These are phyloP conservation scores for Pseudogymnoascus sp. DNA, from an alignment of 2,329 filamentous ascomycete genomes.

Conservation along the genomic window DNA sequence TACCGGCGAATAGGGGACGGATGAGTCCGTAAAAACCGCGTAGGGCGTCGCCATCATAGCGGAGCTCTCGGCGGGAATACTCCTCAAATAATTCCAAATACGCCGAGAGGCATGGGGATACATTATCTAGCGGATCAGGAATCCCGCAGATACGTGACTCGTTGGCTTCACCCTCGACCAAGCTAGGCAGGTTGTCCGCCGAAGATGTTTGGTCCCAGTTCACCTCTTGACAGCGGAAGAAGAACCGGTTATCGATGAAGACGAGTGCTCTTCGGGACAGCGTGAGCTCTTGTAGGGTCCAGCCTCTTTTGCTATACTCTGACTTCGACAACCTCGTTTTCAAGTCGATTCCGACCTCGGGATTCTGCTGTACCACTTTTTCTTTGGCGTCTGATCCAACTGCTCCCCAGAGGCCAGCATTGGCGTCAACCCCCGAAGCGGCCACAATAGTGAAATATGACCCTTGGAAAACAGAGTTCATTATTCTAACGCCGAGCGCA, in stretches of 20 bases:
- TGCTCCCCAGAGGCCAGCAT: slow-evolving; percentile 14
- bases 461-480: no score
- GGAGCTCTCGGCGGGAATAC: neutral
- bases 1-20: neutral
- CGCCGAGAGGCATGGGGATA: neutral
- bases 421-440: neutral
- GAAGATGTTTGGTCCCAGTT: neutral
- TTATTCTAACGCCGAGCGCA: no score
- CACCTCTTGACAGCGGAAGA: neutral
- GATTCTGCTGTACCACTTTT: neutral
- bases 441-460: no score
- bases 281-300: slow-evolving; percentile 15
- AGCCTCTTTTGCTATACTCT: slow-evolving; percentile 3
- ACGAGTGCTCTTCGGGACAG: slow-evolving; percentile 11
- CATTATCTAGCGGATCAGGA: neutral
- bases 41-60: neutral
- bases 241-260: slow-evolving; percentile 10
- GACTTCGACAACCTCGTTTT: neutral
- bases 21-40: neutral
- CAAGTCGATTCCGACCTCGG: neutral
- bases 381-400: neutral
- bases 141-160: neutral
- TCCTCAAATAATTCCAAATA: neutral
- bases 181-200: neutral
- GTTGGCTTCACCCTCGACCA: neutral